Evolutionary conservation across 352 stramenopile species (phyloP), one percentile per base, ranked within the genome.

Genomic region (Globisporangium mamillatum): DNA sequence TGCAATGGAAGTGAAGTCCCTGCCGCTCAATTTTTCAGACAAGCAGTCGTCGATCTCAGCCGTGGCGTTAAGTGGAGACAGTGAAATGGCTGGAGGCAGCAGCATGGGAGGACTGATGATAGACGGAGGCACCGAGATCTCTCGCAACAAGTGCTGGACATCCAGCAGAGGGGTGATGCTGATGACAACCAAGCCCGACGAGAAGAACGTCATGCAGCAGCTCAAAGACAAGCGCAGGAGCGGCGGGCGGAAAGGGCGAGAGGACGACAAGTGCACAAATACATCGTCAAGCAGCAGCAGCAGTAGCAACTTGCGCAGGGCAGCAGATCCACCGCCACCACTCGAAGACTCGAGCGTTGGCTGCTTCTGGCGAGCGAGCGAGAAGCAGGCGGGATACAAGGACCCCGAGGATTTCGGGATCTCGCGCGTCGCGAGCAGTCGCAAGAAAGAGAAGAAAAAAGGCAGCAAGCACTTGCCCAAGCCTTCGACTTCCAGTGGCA

Each of bases 221-320:
- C 20, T 55, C 46, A 81, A 76, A 63, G 77, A 88, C 4, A 86
- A 84, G 67, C 71, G 78, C 22, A 71, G 76, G 34, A 83, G 72
- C 46, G 77, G 78, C 0, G 77, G 73, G 25, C 77, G 76, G 12
- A 75, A 78, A 32, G 65, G 73, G 18, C 72, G 70, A 55, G 80
- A 80, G 34, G 75, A 85, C 14, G 75, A 82, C 41, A 75, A 67
- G 27, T 60, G 61, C 34, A 66, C 59, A 36, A 70, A 46, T 10
- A 29, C 18, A 50, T 6, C 16, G 12, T 60, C 54, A 41, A 61
- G 29, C 34, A 34, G 79, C 58, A 76, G 60, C 16, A 80, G 68
- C 27, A 29, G 27, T 25, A 85, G 74, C 61, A 80, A 64, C 24
- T 54, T 79, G 29, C 74, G 68, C 44, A 84, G 81, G 53, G 27